A percentile compares a stretch with the other conserved stretches of the same genome.
phyloP scores from a whole-genome alignment of 371 early-diverging fungal species.

The Rhizomucor pusillus region DNA sequence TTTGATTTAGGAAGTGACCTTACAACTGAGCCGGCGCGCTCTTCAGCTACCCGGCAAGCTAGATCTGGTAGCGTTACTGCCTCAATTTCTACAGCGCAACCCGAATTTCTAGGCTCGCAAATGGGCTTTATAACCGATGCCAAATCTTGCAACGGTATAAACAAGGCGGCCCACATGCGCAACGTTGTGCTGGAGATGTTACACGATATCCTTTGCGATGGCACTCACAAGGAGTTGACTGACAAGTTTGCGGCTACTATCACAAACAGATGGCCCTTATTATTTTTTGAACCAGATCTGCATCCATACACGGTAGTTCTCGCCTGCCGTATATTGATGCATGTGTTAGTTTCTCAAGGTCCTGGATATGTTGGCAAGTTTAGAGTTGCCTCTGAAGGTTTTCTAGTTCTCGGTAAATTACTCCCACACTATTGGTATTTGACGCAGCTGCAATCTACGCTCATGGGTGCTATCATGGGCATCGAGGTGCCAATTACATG shows the following conservation, averaged over 20 bases:
- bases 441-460: conserved; percentile 56
- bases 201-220: conserved; percentile 62
- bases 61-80: not conserved
- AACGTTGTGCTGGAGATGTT: conserved; percentile 73
- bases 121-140: conserved; percentile 33
- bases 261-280: conserved; percentile 71
- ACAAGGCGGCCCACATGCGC: conserved; percentile 56
- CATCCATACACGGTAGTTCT: conserved; percentile 63
- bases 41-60: too few species aligned
- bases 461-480: conserved; percentile 59
- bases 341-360: conserved; percentile 55
- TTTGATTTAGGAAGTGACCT: not conserved
- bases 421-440: conserved; percentile 65
- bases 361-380: conserved; percentile 54
- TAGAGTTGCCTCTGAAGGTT: conserved; percentile 57
- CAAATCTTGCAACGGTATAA: conserved; percentile 12
- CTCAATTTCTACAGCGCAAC: conserved; percentile 1
- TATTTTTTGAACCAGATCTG: conserved; percentile 57
- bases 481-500: conserved; percentile 54
- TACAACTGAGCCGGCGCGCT: not conserved
- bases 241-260: conserved; percentile 60
- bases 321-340: conserved; percentile 56
- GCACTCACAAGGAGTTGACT: conserved; percentile 40
- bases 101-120: too few species aligned
- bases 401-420: conserved; percentile 51